Evolutionary conservation across 441 rosid species (phyloP), one percentile per base, ranked within the genome.

Genomic region (Breynia disticha): DNA sequence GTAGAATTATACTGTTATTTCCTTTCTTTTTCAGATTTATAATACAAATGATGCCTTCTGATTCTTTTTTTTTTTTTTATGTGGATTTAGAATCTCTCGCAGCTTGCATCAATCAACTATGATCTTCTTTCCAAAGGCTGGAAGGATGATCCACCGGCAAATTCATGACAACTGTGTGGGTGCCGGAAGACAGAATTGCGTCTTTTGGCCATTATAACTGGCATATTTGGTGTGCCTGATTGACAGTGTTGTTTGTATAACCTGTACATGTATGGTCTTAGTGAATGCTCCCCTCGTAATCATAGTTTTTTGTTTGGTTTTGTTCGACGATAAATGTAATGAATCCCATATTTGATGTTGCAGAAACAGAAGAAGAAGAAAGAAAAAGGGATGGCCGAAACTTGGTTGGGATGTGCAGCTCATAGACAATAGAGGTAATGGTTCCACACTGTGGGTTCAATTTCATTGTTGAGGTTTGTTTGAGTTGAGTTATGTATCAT

Each of bases 61-160:
- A 52, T 49, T 7, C 12, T 45, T 50, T 50, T 38, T 4, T 16
- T 32, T 47, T 32, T 43, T 22, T 41, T 38, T 55, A 16, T 53
- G 52, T 18, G 49, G 35, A 1, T 49, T 32, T 52, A 94, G 99
- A 94, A 90, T 72, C 91, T 94, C 28, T 87, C 97, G 21, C 90
- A 90, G 82, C 86, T 87, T 19, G 99, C 96, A 50, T 94, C 96
- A 6, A 94, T 94, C 78, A 94, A 94, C 84, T 90, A 87, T 22
- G 97, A 94, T 76, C 86, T 94, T 69, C 86, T 94, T 50, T 87
- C 99, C 2, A 90, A 90, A 76, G 97, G 99, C 59, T 90, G 77
- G 84, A 94, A 90, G 77, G 99, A 94, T 19, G 94, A 85, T 52
- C 80, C 74, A 20, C 75, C 81, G 56, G 78, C 83, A 37, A 74